phyloP scores from a whole-genome alignment of 176 grass and related monocot species.

The Calamus simplicifolius region DNA sequence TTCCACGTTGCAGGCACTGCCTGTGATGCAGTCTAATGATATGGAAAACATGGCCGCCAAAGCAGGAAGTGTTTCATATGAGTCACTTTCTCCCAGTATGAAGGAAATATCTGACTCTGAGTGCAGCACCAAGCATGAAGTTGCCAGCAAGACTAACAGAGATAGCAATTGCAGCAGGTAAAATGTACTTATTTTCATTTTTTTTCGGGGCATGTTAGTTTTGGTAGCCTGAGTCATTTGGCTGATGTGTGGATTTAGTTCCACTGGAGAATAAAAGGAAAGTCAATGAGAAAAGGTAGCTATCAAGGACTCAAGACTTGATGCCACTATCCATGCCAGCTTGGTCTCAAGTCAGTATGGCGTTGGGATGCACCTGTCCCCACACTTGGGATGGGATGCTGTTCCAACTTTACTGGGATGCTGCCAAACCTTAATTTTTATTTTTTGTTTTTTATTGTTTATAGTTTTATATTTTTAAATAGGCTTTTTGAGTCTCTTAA shows the following conservation, averaged over 20 bases:
- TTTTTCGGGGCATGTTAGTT: conserved; percentile 36
- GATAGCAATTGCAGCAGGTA: conserved; percentile 29
- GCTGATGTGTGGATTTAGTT: background rate
- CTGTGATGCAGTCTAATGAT: conserved; percentile 11
- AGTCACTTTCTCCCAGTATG: conserved; percentile 17
- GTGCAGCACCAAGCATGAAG: conserved; percentile 4
- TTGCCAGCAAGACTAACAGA: background rate
- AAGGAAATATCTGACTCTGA: conserved; percentile 12
- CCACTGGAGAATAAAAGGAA: too few relatives aligned
- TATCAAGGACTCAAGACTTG: too few relatives aligned
- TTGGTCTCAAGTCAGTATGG: too few relatives aligned
- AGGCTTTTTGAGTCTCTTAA: too few relatives aligned
- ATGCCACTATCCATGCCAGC: too few relatives aligned
- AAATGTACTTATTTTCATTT: conserved; percentile 39
- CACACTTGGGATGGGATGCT: too few relatives aligned
- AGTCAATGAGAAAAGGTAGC: too few relatives aligned
- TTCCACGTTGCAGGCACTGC: conserved; percentile 3
- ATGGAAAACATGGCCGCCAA: conserved; percentile 4
- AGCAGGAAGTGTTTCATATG: conserved; percentile 14
- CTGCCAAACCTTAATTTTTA: too few relatives aligned
- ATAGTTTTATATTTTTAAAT: too few relatives aligned
- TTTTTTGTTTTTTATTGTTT: too few relatives aligned
- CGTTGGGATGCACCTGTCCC: too few relatives aligned
- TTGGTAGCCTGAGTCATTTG: conserved; percentile 38
- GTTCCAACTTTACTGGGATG: too few relatives aligned